Base-by-base conservation (phyloP, 495 filamentous ascomycete species). In the Xylaria castorea region DNA sequence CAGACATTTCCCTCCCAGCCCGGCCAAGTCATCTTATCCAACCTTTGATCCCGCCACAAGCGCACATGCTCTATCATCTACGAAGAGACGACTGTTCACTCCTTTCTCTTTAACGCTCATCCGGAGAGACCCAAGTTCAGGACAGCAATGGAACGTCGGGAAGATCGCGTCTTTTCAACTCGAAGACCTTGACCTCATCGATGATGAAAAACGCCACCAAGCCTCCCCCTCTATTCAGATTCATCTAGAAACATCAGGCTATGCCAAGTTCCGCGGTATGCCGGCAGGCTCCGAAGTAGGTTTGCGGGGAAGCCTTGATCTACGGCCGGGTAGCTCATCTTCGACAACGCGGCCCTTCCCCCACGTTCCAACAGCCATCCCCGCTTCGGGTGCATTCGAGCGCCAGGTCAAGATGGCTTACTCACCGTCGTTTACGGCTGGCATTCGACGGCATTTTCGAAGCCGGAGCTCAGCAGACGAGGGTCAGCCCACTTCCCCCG, bases 71-170 rank as follows among this genome's bases (percentile, higher is more conserved):
- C 63, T 66, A 5, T 78, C 79, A 5, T 70, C 73, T 25, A 66
- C 62, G 14, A 77, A 76, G 38, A 63, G 63, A 57, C 74, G 72
- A 40, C 73, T 74, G 22, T 79, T 79, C 44, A 65, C 71, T 5
- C 78, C 83, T 0, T 90, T 86, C 62, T 89, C 90, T n/a, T 87
- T 98, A 40, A 97, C 92, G 0, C 82, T 99, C 16, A 97, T 99
- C 66, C 92, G 96, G 18, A 92, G 96, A 44, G 94, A 98, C 81
- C 92, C 94, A 3, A 84, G 88, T 1, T 91, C 91, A 34, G 90
- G 91, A 14, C 87, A 85, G 50, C 96, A 99, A 79, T 97, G 93
- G 93, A 97, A 98, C 75, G 90, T 98, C 36, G 94, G 92, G 6
- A 92, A 83, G 53, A 89, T 97, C 51, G 85, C 85, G 3, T 82